These are phyloP conservation scores for Eutrema yunnanense DNA, from an alignment of 345 rosid genomes.

Conservation along the genomic window DNA sequence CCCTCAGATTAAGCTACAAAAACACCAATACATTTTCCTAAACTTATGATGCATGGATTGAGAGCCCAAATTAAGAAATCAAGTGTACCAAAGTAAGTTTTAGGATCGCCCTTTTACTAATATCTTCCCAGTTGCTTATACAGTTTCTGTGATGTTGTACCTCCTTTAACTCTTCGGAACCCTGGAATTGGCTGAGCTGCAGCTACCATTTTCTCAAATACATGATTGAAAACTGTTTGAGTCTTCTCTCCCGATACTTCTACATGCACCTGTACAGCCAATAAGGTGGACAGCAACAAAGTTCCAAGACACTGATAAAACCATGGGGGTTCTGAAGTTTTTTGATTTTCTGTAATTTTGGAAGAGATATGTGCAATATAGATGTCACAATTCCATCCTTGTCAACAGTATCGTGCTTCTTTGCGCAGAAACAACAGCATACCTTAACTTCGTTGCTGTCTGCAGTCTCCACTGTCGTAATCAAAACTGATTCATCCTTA, in stretches of 20 bases:
- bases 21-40: not conserved
- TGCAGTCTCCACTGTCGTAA: constrained; percentile 18
- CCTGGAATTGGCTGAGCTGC: constrained; percentile 98
- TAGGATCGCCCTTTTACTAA: not conserved
- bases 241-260: constrained; percentile 68
- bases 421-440: not conserved
- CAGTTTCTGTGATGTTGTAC: constrained; percentile 27
- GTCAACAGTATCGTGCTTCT: not conserved
- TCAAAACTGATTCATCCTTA: constrained; percentile 42
- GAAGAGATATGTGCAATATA: not conserved
- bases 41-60: not conserved
- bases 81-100: not conserved
- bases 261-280: constrained; percentile 45
- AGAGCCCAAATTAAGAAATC: not conserved
- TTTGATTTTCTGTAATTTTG: not conserved
- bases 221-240: constrained; percentile 48
- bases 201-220: constrained; percentile 85
- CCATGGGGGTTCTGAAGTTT: not conserved
- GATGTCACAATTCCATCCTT: not conserved
- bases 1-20: not conserved
- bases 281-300: not conserved
- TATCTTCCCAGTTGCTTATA: not conserved
- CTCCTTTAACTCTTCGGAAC: constrained; percentile 93
- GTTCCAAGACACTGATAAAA: not conserved
- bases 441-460: constrained; percentile 26